Conservation (phyloP, 208 protist genomes). For the Angomonas ambiguus region DNA sequence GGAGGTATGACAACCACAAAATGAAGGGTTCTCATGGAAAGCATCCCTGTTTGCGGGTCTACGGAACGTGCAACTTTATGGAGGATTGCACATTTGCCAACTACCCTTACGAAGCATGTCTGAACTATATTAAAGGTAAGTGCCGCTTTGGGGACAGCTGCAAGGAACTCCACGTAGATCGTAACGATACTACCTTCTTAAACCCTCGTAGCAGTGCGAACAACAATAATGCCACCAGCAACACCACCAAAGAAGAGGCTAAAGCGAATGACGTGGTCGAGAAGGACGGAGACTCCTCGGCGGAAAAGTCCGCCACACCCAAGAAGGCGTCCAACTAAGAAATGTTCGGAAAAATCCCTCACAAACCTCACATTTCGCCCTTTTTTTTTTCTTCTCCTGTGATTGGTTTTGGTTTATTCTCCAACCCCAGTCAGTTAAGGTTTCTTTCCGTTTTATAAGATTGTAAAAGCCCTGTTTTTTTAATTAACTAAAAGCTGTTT, state of each 20-base stretch:
- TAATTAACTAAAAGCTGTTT: too few relatives aligned
- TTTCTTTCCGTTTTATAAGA: too few relatives aligned
- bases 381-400: too few relatives aligned
- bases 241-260: neutral
- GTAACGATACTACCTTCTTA: conserved; percentile 41
- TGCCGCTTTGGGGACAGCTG: conserved; percentile 79
- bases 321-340: too few relatives aligned
- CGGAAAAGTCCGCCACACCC: too few relatives aligned
- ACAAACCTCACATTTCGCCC: too few relatives aligned
- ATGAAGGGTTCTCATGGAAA: conserved; percentile 15
- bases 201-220: conserved; percentile 48
- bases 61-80: conserved; percentile 86
- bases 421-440: too few relatives aligned
- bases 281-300: neutral
- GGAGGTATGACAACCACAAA: conserved; percentile 10
- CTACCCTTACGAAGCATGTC: conserved; percentile 85
- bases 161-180: conserved; percentile 86
- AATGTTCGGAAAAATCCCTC: too few relatives aligned
- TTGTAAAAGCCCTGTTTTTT: too few relatives aligned
- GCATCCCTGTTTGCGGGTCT: conserved; percentile 85
- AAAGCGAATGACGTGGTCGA: conserved; percentile 7
- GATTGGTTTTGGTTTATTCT: too few relatives aligned
- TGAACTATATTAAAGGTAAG: conserved; percentile 90
- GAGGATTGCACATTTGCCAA: conserved; percentile 84
- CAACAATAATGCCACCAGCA: conserved; percentile 7